Base-by-base conservation (phyloP, 371 early-diverging fungal species). In the Blakeslea trispora region DNA sequence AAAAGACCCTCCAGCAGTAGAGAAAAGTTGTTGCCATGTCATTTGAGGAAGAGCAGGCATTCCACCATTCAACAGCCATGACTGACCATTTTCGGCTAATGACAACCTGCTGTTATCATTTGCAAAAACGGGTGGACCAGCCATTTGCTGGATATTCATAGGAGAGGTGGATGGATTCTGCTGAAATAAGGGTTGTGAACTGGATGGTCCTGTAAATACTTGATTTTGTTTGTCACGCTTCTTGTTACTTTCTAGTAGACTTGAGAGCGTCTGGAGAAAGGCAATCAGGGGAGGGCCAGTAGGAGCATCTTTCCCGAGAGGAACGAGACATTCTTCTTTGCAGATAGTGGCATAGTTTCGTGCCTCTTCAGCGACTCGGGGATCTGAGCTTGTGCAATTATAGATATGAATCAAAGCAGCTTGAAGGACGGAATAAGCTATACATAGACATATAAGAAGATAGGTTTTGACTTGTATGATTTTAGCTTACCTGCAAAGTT, bases 351-450 rank as follows among this genome's bases (percentile, higher is more conserved):
- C 58, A 53, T 75, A 75, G 21, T 69, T 50, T 13, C 56, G 63
- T 15, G 75, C 69, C 32, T 55, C 54, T 28, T 53, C 46, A 19
- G 71, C 65, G 5, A 73, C 35, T 5, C 45, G 49, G 5, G 63
- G 64, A 22, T 73, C 60, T 8, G 32, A 57, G 39, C 64, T 73
- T 8, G 69, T 73, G 18, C 69, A 69, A 23, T 75, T 69, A 44
- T 71, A 78, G 1, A 75, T 55, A 57, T 78, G 79, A 13, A 78
- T 71, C 22, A 78, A 52, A 1, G 68, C 60, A 1, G 79, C 75
- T 40, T 73, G 72, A 55, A 66, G 75, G 5, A 75, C 61, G 19
- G 79, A 66, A 56, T 75, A 78, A 0, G 58, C 77, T 74, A 48
- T 14, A 42, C 14, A 28, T 39, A 5, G 34, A 35, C 3, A 53